Evolutionary conservation across 306 rosid species (phyloP), one percentile per base, ranked within the genome.

Genomic region (Trichosanthes cucumerina): DNA sequence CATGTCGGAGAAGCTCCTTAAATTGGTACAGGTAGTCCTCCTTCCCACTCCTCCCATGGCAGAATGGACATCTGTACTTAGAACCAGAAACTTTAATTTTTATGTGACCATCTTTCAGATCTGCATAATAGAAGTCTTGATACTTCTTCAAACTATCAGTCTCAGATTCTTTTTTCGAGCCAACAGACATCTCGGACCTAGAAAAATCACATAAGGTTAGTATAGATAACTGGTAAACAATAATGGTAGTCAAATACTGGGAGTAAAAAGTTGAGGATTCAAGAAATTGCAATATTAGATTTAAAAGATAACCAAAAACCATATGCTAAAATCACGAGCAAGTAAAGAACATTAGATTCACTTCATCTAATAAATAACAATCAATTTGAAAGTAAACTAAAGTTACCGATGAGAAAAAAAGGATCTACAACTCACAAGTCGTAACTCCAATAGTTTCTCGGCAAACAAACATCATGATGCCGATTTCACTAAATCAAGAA

Each of bases 61-160:
- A 93, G 80, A 82, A 93, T 23, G 98, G 98, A 79, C 96, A 92
- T 70, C 69, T 76, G 64, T 87, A 94, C 12, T 57, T 77, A 26
- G 92, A 85, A 81, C 71, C 36, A 24, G 91, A 84, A 77, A 56
- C 44, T 78, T 81, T 81, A 13, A 92, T 52, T 53, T 60, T 79
- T 38, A 46, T 34, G 23, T 34, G 46, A 26, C 85, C 91, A 21
- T 26, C 76, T 87, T 86, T 92, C 75, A 90, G 50, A 49, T 88
- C 84, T 4, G 53, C 34, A 52, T 88, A 91, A 71, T 86, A 89
- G 3, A n/a, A 69, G 8, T 78, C 58, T 47, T 74, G 59, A 1
- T 75, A 89, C 63, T 84, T 78, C 56, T 76, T 52, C 23, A 90
- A 86, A 39, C 28, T 68, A 68, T 84, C 90, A 69, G 88, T 60